Evolutionary conservation across 1,139 yeast species (phyloP), one percentile per base, ranked within the genome.

Genomic region (Petasospora fabianii): DNA sequence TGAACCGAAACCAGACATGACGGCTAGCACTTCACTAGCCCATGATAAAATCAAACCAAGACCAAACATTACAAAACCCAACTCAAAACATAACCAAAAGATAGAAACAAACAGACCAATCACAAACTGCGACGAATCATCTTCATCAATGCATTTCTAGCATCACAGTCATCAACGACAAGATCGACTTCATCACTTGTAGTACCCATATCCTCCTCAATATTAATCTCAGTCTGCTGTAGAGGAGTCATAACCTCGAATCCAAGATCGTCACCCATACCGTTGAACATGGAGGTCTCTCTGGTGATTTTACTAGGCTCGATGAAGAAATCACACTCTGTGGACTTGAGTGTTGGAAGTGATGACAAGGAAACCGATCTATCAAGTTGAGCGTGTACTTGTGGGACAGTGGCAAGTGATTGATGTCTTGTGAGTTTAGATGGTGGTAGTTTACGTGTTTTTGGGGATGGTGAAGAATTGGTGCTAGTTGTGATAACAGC

Each of bases 61-160:
- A 6, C 10, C 4, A 24, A 6, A 32, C 6, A 24, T 14, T 17
- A 24, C 12, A 16, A 13, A 27, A 17, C 10, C 12, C 11, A 24
- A 19, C 30, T 6, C 6, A 16, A 6, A 16, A 28, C 18, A 20
- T 6, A 19, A 11, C 28, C 5, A 28, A 19, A 20, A 26, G 20
- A 26, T 9, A 32, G 27, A 19, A n/a, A 18, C n/a, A 17, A 11
- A 19, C 4, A 17, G 7, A 3, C 10, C 6, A 13, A 18, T 44
- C 36, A 51, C 13, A 49, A 43, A 32, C 54, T 51, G n/a, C 51
- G 53, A 38, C 58, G 53, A 24, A 54, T 42, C 50, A 51, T 47
- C 34, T 49, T 51, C 17, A 54, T 46, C 41, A 54, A 36, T 3
- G 58, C 57, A 12, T 38, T 51, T 51, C 58, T 54, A 3, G 58